Conservation (phyloP, 2,329 filamentous ascomycete species). For the Penicillium sp. region DNA sequence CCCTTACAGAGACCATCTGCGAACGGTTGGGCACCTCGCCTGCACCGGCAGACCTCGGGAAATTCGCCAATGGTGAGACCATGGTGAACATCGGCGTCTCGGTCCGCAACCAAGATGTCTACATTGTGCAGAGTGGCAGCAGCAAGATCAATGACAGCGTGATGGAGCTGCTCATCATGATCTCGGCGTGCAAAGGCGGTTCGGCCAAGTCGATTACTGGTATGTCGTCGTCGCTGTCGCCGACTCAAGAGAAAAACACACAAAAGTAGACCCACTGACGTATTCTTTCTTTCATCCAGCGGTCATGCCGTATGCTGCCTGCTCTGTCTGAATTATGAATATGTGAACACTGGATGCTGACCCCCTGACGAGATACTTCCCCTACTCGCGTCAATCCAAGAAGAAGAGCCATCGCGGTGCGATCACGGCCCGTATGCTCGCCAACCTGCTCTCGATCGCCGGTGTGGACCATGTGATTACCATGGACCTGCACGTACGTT, state of each 20-base stretch:
- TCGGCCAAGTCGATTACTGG: slow-evolving; percentile 96
- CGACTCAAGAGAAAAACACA: background rate
- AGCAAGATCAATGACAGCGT: slow-evolving; percentile 96
- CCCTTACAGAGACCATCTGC: slow-evolving; percentile 66
- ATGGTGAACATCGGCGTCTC: slow-evolving; percentile 67
- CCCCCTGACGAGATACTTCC: slow-evolving; percentile 69
- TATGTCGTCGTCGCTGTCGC: slow-evolving; percentile 49
- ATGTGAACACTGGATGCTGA: slow-evolving; percentile 38
- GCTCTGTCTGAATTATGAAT: slow-evolving; percentile 29
- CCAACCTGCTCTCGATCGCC: slow-evolving; percentile 88
- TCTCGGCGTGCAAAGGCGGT: slow-evolving; percentile 95
- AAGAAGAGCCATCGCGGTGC: slow-evolving; percentile 97
- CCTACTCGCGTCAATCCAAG: slow-evolving; percentile 99
- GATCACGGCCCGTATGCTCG: slow-evolving; percentile 95
- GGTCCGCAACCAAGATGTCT: slow-evolving; percentile 97
- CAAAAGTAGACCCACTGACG: slow-evolving; percentile 19
- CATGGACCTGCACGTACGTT: slow-evolving; percentile 80
- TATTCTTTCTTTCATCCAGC: slow-evolving; percentile 30
- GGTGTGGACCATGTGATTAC: slow-evolving; percentile 98
- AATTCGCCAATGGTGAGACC: slow-evolving; percentile 71
- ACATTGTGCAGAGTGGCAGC: slow-evolving; percentile 97
- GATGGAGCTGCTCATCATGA: slow-evolving; percentile 99
- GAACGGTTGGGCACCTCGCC: slow-evolving; percentile 64
- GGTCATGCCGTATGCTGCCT: slow-evolving; percentile 51
- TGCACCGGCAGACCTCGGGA: slow-evolving; percentile 62